These are phyloP conservation scores for Russula brevipes DNA, from an alignment of 768 basidiomycete genomes.

Conservation along the genomic window DNA sequence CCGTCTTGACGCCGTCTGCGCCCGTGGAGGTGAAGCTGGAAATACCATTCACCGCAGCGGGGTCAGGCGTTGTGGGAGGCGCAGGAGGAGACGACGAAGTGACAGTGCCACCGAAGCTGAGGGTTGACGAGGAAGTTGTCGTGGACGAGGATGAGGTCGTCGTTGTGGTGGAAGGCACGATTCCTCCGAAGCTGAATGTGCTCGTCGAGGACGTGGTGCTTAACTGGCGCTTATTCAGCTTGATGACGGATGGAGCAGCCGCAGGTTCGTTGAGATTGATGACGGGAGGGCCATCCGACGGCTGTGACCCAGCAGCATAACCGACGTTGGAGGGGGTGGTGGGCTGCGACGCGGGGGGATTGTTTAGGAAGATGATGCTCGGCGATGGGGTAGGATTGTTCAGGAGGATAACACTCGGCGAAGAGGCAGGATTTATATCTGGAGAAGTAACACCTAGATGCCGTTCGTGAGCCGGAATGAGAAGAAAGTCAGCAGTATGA, in stretches of 20 bases:
- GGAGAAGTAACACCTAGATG: background rate
- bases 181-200: constrained; percentile 17
- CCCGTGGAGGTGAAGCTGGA: constrained; percentile 12
- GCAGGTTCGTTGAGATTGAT: constrained; percentile 16
- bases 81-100: constrained; percentile 1
- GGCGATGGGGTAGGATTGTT: constrained; percentile 9
- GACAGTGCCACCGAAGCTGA: background rate
- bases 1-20: constrained; percentile 11
- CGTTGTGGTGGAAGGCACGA: background rate
- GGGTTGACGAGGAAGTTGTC: background rate
- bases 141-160: background rate
- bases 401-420: constrained; percentile 18
- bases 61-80: background rate
- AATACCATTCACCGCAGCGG: background rate
- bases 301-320: background rate
- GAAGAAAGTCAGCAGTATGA: background rate
- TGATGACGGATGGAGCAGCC: constrained; percentile 4
- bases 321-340: background rate
- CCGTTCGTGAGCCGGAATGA: background rate
- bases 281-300: constrained; percentile 8
- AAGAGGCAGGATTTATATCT: background rate
- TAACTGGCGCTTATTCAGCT: constrained; percentile 21
- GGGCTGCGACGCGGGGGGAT: constrained; percentile 5
- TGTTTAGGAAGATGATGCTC: constrained; percentile 19
- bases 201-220: background rate